Percentiles rank a stretch among this genome's conserved stretches.
These are phyloP conservation scores for Aquilaria malaccensis DNA, from an alignment of 345 rosid genomes.

Conservation along the genomic window DNA sequence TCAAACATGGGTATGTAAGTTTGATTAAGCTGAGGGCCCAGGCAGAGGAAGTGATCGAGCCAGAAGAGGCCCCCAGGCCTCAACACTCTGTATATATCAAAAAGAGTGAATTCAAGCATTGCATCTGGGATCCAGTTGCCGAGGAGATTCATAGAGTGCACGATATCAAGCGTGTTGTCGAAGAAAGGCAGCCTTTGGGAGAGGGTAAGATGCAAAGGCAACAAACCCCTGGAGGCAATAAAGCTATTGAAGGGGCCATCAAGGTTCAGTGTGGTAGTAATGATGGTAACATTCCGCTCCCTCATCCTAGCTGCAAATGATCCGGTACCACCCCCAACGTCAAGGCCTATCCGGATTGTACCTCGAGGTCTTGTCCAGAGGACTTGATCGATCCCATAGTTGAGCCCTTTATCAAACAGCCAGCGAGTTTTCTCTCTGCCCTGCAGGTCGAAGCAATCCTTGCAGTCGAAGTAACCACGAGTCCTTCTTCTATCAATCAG, in stretches of 20 bases:
- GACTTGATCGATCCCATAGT: constrained; percentile 38
- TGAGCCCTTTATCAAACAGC: constrained; percentile 29
- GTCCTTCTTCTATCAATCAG: constrained; percentile 26
- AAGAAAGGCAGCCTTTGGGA: constrained; percentile 52
- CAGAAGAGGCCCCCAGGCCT: constrained; percentile 53
- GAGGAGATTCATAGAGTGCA: constrained; percentile 45
- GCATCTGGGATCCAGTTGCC: constrained; percentile 44
- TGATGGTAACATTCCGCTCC: constrained; percentile 40
- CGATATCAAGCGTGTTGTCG: constrained; percentile 44
- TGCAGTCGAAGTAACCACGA: constrained; percentile 35
- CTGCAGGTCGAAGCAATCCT: constrained; percentile 39
- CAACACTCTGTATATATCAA: constrained; percentile 39
- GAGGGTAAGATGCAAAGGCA: constrained; percentile 34
- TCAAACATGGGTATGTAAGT: constrained; percentile 33
- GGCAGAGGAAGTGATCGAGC: constrained; percentile 52
- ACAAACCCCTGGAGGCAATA: constrained; percentile 43
- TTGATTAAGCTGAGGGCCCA: constrained; percentile 35
- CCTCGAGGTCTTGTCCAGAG: constrained; percentile 20
- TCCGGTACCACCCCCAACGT: constrained; percentile 39
- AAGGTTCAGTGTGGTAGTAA: constrained; percentile 40
- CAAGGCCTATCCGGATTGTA: constrained; percentile 37
- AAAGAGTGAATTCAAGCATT: constrained; percentile 37
- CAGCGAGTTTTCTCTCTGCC: constrained; percentile 36
- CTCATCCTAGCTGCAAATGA: constrained; percentile 57
- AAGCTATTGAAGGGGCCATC: constrained; percentile 52